Evolutionary conservation across 768 basidiomycete genomes (phyloP), one percentile per base, ranked within the genome.

Genomic region (Candolleomyces eurysporus): DNA sequence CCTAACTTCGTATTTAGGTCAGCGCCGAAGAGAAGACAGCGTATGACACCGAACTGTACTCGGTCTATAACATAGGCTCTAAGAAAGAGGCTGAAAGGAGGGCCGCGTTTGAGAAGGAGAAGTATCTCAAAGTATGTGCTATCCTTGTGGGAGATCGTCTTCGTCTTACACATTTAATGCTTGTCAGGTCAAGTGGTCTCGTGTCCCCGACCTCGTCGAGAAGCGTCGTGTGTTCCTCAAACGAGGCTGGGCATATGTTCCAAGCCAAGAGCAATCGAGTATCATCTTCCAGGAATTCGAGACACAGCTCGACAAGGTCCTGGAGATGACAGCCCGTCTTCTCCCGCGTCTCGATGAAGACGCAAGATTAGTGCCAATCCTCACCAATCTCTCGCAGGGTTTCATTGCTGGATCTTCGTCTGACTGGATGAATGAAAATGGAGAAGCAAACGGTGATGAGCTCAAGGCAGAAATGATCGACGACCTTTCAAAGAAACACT

Each of bases 401-500:
- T 98, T 98, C 84, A 78, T 94, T 21, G 90, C 92, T 1, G 97
- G 97, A 26, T 85, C 96, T 43, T 84, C 92, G 2, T 90, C 92
- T 2, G 91, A 94, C 69, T 94, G 92, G 88, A 75, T 77, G 58
- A 82, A 78, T 52, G 77, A 81, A 21, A 77, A 83, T 13, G 78
- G 82, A 11, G 79, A 82, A n/a, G 73, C 77, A 32, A 83, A 83
- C 0, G 86, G 88, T 32, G 84, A 83, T 49, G 61, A 61, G 26
- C 87, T 98, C 65, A 95, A 85, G 61, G 96, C 96, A 0, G 96
- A 97, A 57, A 96, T 96, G 95, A 81, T 99, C 1, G 92, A 97
- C 67, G 89, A 89, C 36, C 76, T 98, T 31, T 87, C 95, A 0
- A 80, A 77, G 66, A 90, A 89, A 72, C 94, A 98, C 71, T 98